Evolutionary conservation across 225 moss, liverwort and hornwort genomes (phyloP), one percentile per base, ranked within the genome.

Genomic region (Sphagnum tenellum): DNA sequence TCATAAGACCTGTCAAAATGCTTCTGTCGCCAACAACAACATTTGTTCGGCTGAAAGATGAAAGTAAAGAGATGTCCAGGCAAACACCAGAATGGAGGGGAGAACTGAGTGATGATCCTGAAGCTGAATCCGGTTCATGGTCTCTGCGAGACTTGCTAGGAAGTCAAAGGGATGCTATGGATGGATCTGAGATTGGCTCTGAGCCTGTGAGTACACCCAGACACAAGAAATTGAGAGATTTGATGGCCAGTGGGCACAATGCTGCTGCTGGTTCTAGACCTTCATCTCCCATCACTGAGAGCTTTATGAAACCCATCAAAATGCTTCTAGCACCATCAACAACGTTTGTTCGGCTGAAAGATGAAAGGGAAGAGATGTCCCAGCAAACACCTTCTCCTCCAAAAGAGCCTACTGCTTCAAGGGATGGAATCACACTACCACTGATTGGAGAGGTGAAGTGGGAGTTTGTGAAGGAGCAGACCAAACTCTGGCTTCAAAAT

Each of bases 391-490:
- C 87, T 44, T 78, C 88, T 0, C 87, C 92, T 3, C 29, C 29
- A 29, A 71, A 59, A 46, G 71, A 76, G 46, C 61, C 72, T 54
- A 52, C 64, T 8, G 29, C 29, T 29, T 65, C 82, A 54, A 72
- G 73, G 2, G 86, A 73, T 12, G 75, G 83, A 53, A 70, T 94
- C 9, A 82, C 61, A 8, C 66, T 98, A 55, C 92, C 89, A 0
- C 69, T 79, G 57, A 50, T 98, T 7, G 96, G 96, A 62, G 85
- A 86, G 72, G 85, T 93, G 14, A 87, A 83, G 7, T 69, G 79
- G 62, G 56, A 49, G 29, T 64, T 67, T 49, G 46, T 89, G 14
- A 46, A 63, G 48, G 61, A 6, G 8, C 58, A 73, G 71, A 66
- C 70, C 3, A 81, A 78, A 67, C 74, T 71, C 65, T 98, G 96